Base-by-base conservation (phyloP, 108 stramenopile species). In the Mediolabrus comicus region DNA sequence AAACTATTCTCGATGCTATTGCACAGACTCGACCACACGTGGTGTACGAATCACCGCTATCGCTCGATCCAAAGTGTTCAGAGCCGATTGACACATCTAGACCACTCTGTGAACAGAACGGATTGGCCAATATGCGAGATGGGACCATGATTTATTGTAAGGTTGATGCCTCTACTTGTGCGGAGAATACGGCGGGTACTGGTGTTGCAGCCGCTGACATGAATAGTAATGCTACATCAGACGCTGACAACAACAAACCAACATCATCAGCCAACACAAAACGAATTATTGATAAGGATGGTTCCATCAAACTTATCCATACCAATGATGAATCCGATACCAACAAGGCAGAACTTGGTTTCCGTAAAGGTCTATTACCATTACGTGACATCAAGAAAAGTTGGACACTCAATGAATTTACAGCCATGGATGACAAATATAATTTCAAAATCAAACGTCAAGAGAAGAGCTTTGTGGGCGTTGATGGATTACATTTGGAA, bases 361-460 rank as follows among this genome's bases (percentile, higher is more conserved):
- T 98, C 74, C 87, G 98, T 39, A 94, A 94, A 34, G 98, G 98
- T 11, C 91, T 94, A 87, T 63, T 98, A 79, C 78, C 97, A 3
- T 57, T 94, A 17, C 81, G 94, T 0, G 92, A 92, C 78, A 99
- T 99, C 87, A 99, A 99, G 77, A 99, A 96, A 96, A 81, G 91
- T 24, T 99, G 98, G 98, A 98, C 97, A 1, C 73, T 99, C 36
- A 76, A 85, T 28, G 97, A 99, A 71, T 99, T 99, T 76, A 80
- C 86, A 13, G 95, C 86, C 36, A 84, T 99, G 90, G 97, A 99
- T 71, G 79, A 87, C 16, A 86, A 92, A 60, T 99, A 88, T 74
- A 87, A 82, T 26, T 99, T 96, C 84, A 96, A 92, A 79, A 88
- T 97, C 39, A 79, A 93, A 64, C 82, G 89, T 17, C 97, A 97